Conservation (phyloP, 1,139 yeast species). For the Dujonia santamariae region DNA sequence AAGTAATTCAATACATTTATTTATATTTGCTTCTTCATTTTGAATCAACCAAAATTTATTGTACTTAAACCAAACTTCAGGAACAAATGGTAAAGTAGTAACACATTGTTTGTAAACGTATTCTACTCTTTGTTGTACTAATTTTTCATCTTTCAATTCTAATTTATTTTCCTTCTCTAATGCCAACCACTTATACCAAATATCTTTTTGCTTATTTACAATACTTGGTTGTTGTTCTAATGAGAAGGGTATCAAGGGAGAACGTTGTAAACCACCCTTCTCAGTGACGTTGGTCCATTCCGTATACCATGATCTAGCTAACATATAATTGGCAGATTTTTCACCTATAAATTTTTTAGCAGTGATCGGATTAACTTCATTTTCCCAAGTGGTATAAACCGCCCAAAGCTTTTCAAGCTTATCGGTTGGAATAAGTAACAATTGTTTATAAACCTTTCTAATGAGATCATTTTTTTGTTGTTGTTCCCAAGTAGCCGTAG, state of each 20-base stretch:
- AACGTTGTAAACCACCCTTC: conserved; percentile 34
- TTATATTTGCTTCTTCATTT: conserved; percentile 35
- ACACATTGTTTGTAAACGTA: conserved; percentile 75
- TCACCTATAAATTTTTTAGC: conserved; percentile 87
- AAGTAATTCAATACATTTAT: conserved; percentile 40
- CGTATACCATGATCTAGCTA: conserved; percentile 73
- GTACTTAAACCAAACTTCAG: conserved; percentile 84
- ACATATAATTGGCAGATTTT: conserved; percentile 83
- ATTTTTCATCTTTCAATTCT: conserved; percentile 48
- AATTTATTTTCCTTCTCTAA: conserved; percentile 78
- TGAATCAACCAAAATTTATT: conserved; percentile 27
- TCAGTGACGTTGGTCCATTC: conserved; percentile 63
- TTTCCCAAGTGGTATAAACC: conserved; percentile 80
- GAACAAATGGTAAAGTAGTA: conserved; percentile 64
- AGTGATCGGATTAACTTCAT: conserved; percentile 66
- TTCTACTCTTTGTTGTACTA: conserved; percentile 57
- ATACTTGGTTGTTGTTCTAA: conserved; percentile 21
- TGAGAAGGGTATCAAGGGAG: conserved; percentile 31
- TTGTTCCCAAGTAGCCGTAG: conserved; percentile 80
- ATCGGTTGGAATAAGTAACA: conserved; percentile 68
- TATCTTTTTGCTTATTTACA: conserved; percentile 39
- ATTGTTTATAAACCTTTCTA: conserved; percentile 69
- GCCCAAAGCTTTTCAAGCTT: conserved; percentile 80
- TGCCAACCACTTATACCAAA: conserved; percentile 75
- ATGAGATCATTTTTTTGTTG: conserved; percentile 79